Evolutionary conservation across 192 early-diverging fungal genomes (phyloP).

Genomic region (Piromyces sp.): DNA sequence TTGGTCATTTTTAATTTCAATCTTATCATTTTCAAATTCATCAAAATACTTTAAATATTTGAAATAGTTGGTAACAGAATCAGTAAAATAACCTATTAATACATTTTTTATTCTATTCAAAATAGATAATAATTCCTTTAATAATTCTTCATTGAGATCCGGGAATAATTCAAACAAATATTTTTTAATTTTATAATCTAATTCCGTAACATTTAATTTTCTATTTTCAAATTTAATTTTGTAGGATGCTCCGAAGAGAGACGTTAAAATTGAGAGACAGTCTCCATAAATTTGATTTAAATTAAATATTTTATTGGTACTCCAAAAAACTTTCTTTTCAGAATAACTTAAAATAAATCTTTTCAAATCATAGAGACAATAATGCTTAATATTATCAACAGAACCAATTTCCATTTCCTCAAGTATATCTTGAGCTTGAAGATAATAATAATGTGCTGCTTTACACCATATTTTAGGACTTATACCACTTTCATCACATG

Average conservation of each 20-base stretch:
- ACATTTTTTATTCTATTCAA: slow-evolving; percentile 1
- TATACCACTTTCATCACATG: not conserved
- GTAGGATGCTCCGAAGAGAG: not conserved
- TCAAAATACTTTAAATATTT: not conserved
- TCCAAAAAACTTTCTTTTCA: not conserved
- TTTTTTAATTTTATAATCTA: not conserved
- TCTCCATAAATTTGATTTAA: not conserved
- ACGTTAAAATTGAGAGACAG: not conserved
- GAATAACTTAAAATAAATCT: not conserved
- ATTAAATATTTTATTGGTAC: not conserved
- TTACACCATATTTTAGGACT: not conserved
- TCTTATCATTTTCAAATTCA: slow-evolving; percentile 5
- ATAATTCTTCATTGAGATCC: slow-evolving; percentile 1
- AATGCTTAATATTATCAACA: not conserved
- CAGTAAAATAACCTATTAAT: not conserved
- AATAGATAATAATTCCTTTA: not conserved
- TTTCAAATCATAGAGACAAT: not conserved
- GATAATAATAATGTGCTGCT: not conserved
- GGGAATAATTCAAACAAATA: not conserved
- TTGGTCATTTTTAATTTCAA: slow-evolving; percentile 7
- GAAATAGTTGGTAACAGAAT: slow-evolving; percentile 2
- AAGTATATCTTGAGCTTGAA: not conserved
- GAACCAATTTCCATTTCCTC: not conserved
- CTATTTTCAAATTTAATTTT: not conserved
- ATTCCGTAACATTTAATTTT: not conserved